Conservation (phyloP, 768 basidiomycete species). For the Ramaria rubella region DNA sequence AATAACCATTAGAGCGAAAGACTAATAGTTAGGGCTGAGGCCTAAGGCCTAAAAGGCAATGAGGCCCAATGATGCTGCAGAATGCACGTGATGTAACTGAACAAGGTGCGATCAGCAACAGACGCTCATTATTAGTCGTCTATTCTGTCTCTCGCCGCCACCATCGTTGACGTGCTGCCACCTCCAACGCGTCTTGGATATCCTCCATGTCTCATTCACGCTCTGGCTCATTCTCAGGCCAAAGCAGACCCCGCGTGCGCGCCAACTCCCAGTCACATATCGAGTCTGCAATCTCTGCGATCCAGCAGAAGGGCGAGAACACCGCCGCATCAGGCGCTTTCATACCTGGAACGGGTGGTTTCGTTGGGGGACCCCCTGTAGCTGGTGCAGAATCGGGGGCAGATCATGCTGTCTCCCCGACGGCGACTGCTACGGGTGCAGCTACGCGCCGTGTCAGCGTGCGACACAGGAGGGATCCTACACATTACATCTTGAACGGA, state of each 20-base stretch:
- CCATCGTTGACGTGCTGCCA: no score
- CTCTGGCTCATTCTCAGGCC: neutral
- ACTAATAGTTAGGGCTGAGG: no score
- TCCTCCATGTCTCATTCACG: constrained; percentile 4
- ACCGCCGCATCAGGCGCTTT: neutral
- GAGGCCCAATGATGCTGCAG: no score
- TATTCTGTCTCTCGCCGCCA: no score
- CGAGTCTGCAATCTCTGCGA: constrained; percentile 5
- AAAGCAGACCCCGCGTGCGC: neutral
- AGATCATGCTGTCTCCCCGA: neutral
- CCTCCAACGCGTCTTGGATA: no score
- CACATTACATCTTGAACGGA: constrained; percentile 1
- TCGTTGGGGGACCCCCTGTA: constrained; percentile 2
- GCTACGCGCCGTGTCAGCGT: neutral
- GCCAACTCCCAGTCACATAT: constrained; percentile 2
- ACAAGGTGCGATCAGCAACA: no score
- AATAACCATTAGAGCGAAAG: no score
- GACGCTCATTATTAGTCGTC: no score
- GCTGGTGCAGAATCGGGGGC: neutral
- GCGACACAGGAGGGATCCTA: constrained; percentile 4
- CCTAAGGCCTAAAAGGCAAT: no score
- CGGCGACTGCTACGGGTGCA: neutral
- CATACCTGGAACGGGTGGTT: constrained; percentile 4
- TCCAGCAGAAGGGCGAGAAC: neutral
- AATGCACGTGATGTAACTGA: no score